Evolutionary conservation across 306 rosid species (phyloP).

Genomic region (Ziziphus jujuba): DNA sequence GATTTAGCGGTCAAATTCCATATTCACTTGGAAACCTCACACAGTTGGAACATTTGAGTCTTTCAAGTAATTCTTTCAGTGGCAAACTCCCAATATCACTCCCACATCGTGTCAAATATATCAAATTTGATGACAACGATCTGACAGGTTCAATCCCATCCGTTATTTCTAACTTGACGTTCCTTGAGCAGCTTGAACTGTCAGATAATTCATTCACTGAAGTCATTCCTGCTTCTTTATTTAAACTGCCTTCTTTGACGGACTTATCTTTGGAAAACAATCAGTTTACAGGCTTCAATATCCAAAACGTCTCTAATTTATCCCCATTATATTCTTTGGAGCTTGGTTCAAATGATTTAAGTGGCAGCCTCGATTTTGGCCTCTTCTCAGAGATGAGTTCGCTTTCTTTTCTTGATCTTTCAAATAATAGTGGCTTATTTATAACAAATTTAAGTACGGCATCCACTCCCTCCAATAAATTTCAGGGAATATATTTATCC

Average conservation of each 20-base stretch:
- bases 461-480: not conserved
- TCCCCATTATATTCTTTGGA: constrained; percentile 1
- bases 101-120: not conserved
- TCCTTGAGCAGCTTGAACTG: too few species aligned
- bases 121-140: not conserved
- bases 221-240: constrained; percentile 3
- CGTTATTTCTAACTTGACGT: too few species aligned
- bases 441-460: not conserved
- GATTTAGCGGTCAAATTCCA: not conserved
- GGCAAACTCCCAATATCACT: constrained; percentile 1
- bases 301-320: constrained; percentile 1
- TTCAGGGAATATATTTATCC: not conserved
- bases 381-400: not conserved
- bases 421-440: not conserved
- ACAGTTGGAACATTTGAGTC: not conserved
- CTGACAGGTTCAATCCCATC: constrained; percentile 13
- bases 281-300: not conserved
- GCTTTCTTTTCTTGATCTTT: not conserved
- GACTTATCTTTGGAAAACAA: not conserved
- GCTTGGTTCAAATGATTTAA: not conserved
- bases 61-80: not conserved
- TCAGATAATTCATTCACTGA: constrained; percentile 2
- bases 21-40: constrained; percentile 13
- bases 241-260: constrained; percentile 2
- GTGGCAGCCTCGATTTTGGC: not conserved